phyloP scores from a whole-genome alignment of 225 moss, liverwort and hornwort species.

The Pseudisothecium myosuroides region DNA sequence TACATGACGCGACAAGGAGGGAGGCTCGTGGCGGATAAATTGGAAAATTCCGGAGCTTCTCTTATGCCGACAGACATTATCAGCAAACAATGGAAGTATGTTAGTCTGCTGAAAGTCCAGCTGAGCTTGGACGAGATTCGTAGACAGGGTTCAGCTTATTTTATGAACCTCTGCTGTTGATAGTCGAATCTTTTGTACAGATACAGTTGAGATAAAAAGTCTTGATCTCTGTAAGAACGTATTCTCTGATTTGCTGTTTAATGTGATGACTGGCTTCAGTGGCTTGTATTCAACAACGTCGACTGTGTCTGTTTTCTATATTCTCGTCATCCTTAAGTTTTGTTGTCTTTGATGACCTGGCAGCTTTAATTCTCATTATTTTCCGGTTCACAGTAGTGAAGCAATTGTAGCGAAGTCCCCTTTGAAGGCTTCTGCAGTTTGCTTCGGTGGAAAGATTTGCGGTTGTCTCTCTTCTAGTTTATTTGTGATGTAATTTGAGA shows the following conservation, averaged over 20 bases:
- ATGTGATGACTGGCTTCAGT: background rate
- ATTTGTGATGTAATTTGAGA: background rate
- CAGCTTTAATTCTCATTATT: background rate
- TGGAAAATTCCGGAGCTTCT: background rate
- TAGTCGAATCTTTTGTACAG: constrained; percentile 13
- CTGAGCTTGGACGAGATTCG: background rate
- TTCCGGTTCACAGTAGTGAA: background rate
- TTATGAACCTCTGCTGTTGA: background rate
- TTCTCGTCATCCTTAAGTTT: background rate
- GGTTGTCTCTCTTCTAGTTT: background rate
- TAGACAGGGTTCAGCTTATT: background rate
- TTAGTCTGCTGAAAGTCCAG: background rate
- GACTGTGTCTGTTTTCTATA: background rate
- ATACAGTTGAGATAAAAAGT: background rate
- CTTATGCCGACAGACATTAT: background rate
- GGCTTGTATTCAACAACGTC: background rate
- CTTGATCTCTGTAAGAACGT: background rate
- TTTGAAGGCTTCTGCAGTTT: background rate
- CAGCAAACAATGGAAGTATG: background rate
- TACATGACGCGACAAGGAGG: constrained; percentile 92
- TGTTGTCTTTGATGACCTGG: background rate
- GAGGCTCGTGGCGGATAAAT: constrained; percentile 74
- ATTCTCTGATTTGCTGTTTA: background rate
- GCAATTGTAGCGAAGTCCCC: background rate
- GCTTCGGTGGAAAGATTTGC: background rate